Percentiles rank a stretch among this genome's conserved stretches.
Evolutionary conservation across 352 stramenopile genomes (phyloP).

Genomic region (Globisporangium solare): DNA sequence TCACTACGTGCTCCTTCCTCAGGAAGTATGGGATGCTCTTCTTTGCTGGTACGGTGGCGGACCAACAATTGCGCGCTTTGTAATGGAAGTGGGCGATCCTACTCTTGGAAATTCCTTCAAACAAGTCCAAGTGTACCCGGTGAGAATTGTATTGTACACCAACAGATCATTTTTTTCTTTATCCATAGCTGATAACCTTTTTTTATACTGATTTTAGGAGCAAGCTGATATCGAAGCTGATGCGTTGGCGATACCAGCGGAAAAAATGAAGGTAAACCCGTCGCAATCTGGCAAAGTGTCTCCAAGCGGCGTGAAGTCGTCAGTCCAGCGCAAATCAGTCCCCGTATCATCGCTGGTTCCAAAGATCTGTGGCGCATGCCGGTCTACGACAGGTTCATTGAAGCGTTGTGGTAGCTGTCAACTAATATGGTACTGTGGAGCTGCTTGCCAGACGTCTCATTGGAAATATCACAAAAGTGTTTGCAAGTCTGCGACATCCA

Average conservation of each 20-base stretch:
- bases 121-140: slow-evolving; percentile 72
- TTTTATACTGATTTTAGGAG: slow-evolving; percentile 17
- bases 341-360: slow-evolving; percentile 21
- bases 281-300: slow-evolving; percentile 9
- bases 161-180: too few species aligned
- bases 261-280: slow-evolving; percentile 9
- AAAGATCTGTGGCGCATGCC: slow-evolving; percentile 68
- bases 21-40: slow-evolving; percentile 77
- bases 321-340: slow-evolving; percentile 11
- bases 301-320: slow-evolving; percentile 20
- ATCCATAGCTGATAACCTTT: background rate
- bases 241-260: slow-evolving; percentile 11
- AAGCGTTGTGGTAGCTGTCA: slow-evolving; percentile 78
- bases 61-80: slow-evolving; percentile 68
- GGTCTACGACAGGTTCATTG: slow-evolving; percentile 31
- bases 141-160: slow-evolving; percentile 13
- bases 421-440: slow-evolving; percentile 73
- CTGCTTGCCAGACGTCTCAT: slow-evolving; percentile 65
- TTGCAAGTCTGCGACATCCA: slow-evolving; percentile 35
- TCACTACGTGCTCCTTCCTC: slow-evolving; percentile 66
- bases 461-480: slow-evolving; percentile 78
- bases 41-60: slow-evolving; percentile 64
- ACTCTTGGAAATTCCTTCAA: slow-evolving; percentile 55
- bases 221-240: slow-evolving; percentile 28
- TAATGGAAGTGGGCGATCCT: slow-evolving; percentile 57